phyloP scores from a whole-genome alignment of 306 rosid genomes.

The Mimosa bimucronata region DNA sequence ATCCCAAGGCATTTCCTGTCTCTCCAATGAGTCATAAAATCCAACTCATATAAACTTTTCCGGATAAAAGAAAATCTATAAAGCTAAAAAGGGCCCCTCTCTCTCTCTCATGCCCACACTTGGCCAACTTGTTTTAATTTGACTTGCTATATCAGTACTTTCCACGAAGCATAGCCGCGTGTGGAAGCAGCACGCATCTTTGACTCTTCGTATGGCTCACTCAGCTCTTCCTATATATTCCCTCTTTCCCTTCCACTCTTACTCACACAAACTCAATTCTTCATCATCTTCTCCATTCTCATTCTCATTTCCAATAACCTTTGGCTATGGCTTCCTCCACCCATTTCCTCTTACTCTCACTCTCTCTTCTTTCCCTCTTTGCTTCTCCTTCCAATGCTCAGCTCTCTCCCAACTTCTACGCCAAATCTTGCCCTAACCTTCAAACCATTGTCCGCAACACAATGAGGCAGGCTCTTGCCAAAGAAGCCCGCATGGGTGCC shows the following conservation, averaged over 20 bases:
- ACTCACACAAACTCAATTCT: neutral
- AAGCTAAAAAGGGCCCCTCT: neutral
- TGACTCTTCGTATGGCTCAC: neutral
- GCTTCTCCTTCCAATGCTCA: constrained; percentile 54
- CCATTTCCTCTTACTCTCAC: constrained; percentile 25
- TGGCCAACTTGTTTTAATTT: neutral
- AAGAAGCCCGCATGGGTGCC: constrained; percentile 67
- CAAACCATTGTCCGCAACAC: constrained; percentile 50
- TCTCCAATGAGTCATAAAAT: too few relatives aligned
- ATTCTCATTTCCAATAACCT: neutral
- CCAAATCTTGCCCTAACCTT: constrained; percentile 57
- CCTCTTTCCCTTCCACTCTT: neutral
- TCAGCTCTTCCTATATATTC: neutral
- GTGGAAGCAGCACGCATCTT: neutral
- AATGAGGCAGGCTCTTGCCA: constrained; percentile 49
- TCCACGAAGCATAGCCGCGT: neutral
- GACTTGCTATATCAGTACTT: neutral
- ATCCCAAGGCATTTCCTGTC: too few relatives aligned
- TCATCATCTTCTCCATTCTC: neutral
- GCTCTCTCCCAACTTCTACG: constrained; percentile 63
- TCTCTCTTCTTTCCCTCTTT: constrained; percentile 38
- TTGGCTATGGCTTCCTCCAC: constrained; percentile 42
- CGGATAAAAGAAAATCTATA: too few relatives aligned
- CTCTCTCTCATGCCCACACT: too few relatives aligned
- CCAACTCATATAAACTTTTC: too few relatives aligned